Percentiles rank a stretch among this genome's conserved stretches.
phyloP scores from a whole-genome alignment of 1,139 yeast genomes.

The Meyerozyma sp. region DNA sequence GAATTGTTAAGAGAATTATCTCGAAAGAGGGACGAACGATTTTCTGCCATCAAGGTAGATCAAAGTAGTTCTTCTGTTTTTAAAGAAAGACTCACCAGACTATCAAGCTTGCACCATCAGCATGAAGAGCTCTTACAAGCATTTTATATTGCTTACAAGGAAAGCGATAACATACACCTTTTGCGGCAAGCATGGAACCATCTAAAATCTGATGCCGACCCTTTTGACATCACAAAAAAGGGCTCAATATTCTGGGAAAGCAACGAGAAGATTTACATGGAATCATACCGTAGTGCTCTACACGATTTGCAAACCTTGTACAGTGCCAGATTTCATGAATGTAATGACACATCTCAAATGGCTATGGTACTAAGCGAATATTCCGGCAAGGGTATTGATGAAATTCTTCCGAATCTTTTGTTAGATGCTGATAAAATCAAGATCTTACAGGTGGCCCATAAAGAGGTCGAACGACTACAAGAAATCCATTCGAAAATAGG shows the following conservation, averaged over 20 bases:
- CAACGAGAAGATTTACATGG: conserved; percentile 15
- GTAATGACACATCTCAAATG: not conserved
- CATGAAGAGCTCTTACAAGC: conserved; percentile 48
- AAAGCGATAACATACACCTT: conserved; percentile 41
- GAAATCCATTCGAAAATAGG: not conserved
- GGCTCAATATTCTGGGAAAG: conserved; percentile 29
- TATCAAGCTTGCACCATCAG: conserved; percentile 43
- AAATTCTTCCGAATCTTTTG: conserved; percentile 24
- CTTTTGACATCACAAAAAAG: conserved; percentile 29
- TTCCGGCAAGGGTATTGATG: conserved; percentile 19
- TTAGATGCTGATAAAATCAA: conserved; percentile 22
- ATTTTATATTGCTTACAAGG: conserved; percentile 22
- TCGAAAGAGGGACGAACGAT: conserved; percentile 70
- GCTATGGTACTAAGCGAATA: conserved; percentile 10
- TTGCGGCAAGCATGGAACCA: conserved; percentile 34
- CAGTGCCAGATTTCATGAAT: conserved; percentile 12
- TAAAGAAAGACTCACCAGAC: conserved; percentile 40
- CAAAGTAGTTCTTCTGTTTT: conserved; percentile 39
- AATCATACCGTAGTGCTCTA: conserved; percentile 19
- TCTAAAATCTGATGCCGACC: conserved; percentile 21
- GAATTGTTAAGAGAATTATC: conserved; percentile 65
- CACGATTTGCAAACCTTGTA: conserved; percentile 18
- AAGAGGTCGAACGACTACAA: not conserved
- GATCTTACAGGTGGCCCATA: conserved; percentile 5
- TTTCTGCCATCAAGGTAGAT: conserved; percentile 57